Base-by-base conservation (phyloP, 2,329 filamentous ascomycete genomes). In the Gaeumannomyces sp. region DNA sequence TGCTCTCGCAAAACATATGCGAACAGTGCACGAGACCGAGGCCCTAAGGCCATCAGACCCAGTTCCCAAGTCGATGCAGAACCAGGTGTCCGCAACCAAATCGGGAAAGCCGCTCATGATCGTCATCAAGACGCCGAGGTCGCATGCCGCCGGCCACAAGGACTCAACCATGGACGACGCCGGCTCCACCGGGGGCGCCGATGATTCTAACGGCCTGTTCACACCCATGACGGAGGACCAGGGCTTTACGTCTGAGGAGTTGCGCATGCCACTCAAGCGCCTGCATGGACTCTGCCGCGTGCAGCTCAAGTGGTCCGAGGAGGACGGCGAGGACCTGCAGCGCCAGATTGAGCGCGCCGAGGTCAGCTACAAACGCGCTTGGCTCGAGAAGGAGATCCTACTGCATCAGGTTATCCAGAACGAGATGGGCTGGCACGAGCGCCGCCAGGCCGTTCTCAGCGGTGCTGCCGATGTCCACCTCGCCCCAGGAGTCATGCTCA, bases 11-110 rank as follows among this genome's bases (percentile, higher is more conserved):
- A 99, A 99, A 77, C 95, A 99, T 75, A 98, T 98, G 92, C 90
- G 95, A 71, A 98, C 95, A 22, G 93, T 99, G 53, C 95, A 99
- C 80, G 95, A 99, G 76, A 97, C 94, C 4, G 95, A 99, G 78
- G 91, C 92, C 22, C 83, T 97, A 28, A 88, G 92, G n/a, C 90
- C 91, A 5, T 88, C 86, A 22, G 88, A 93, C 73, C 87, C 89
- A 2, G 85, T 92, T 16, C 87, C 89, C 28, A 90, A 92, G 74
- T 87, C 87, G 65, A 84, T 86, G 79, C 85, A 87, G 70, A 73
- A 80, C 2, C 76, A 68, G 16, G 67, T 65, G 67, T 76, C 73
- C 25, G 72, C 74, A 57, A 77, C 74, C 71, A 83, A 81, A 69
- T 77, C 78, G 59, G 79, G 79, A 66, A 85, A 85, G 69, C 62